These are phyloP conservation scores for Hypsizygus ulmarius DNA, from an alignment of 1,284 basidiomycete genomes.

Conservation along the genomic window DNA sequence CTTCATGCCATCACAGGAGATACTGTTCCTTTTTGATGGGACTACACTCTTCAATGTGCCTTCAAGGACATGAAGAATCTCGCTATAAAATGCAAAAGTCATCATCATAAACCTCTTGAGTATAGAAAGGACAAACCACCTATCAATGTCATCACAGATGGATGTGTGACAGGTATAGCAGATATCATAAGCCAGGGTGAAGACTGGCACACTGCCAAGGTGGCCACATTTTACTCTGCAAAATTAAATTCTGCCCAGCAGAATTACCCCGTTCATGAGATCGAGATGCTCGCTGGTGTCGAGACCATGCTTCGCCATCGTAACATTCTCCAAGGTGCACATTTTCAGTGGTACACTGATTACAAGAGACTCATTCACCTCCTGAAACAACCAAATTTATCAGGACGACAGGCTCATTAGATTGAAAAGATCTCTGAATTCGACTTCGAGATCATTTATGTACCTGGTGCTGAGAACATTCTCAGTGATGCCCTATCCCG, in stretches of 20 bases:
- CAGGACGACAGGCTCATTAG: slow-evolving; percentile 34
- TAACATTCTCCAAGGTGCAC: slow-evolving; percentile 27
- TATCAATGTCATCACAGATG: too few species aligned
- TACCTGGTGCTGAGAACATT: slow-evolving; percentile 29
- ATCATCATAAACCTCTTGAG: slow-evolving; percentile 23
- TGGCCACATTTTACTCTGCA: slow-evolving; percentile 34
- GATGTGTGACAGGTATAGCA: slow-evolving; percentile 23
- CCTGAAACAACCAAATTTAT: slow-evolving; percentile 29
- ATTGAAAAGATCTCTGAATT: slow-evolving; percentile 30
- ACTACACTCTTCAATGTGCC: too few species aligned
- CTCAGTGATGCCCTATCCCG: slow-evolving; percentile 30
- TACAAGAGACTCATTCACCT: slow-evolving; percentile 34
- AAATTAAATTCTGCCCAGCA: slow-evolving; percentile 36
- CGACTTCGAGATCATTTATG: slow-evolving; percentile 29
- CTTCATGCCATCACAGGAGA: too few species aligned
- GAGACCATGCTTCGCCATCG: slow-evolving; percentile 30
- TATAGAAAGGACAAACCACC: slow-evolving; percentile 31
- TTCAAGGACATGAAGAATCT: slow-evolving; percentile 36
- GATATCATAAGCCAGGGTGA: slow-evolving; percentile 30
- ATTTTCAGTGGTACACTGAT: slow-evolving; percentile 33
- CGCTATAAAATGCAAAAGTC: slow-evolving; percentile 13
- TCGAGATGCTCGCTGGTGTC: slow-evolving; percentile 33
- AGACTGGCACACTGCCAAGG: slow-evolving; percentile 23
- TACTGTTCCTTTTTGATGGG: too few species aligned
- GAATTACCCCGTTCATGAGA: slow-evolving; percentile 36